These are phyloP conservation scores for Candida namnaoensis DNA, from an alignment of 805 yeast genomes.

Conservation along the genomic window DNA sequence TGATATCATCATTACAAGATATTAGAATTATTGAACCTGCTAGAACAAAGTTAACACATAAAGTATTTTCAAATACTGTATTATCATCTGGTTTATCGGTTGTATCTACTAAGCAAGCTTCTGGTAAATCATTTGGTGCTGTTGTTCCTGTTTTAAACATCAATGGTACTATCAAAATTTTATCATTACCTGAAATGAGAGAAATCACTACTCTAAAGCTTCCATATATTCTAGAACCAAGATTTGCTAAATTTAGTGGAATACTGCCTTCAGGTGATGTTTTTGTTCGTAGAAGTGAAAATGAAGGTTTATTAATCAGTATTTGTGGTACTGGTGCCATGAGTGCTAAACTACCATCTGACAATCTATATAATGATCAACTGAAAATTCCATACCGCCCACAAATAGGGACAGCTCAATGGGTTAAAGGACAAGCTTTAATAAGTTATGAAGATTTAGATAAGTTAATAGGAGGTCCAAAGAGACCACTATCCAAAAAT, in stretches of 20 bases:
- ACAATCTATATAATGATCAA: conserved; percentile 61
- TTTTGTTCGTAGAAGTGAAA: conserved; percentile 43
- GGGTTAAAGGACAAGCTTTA: conserved; percentile 74
- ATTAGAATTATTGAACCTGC: conserved; percentile 56
- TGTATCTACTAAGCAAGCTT: conserved; percentile 13
- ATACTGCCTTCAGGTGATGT: conserved; percentile 48
- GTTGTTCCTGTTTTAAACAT: conserved; percentile 35
- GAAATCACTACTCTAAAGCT: conserved; percentile 44
- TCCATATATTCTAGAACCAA: conserved; percentile 32
- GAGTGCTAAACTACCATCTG: conserved; percentile 24
- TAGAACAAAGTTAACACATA: conserved; percentile 54
- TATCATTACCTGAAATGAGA: conserved; percentile 52
- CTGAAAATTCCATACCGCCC: conserved; percentile 75
- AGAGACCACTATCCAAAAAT: conserved; percentile 51
- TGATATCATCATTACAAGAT: conserved; percentile 49
- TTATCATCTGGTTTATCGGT: conserved; percentile 44
- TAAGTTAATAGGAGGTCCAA: conserved; percentile 62
- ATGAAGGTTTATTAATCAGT: conserved; percentile 45
- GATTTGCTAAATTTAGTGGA: conserved; percentile 33
- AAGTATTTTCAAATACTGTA: conserved; percentile 40
- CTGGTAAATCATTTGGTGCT: conserved; percentile 31
- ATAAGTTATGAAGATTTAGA: conserved; percentile 60
- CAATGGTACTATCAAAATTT: conserved; percentile 36
- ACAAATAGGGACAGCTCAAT: conserved; percentile 63
- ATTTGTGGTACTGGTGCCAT: conserved; percentile 34